phyloP scores from a whole-genome alignment of 1,284 basidiomycete species.

The Chalciporus sp. region DNA sequence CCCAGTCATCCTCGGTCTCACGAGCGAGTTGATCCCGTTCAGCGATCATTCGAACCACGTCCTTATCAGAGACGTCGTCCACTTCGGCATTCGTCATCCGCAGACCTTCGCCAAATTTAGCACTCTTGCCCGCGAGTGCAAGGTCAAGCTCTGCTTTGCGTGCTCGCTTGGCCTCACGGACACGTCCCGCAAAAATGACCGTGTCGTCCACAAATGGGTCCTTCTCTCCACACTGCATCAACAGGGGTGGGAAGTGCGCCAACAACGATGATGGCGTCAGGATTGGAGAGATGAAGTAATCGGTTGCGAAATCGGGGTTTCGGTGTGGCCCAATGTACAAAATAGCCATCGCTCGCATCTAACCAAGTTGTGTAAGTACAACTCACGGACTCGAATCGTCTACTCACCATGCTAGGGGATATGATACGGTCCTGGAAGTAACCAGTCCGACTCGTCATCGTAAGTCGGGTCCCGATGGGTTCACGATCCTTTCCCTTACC shows the following conservation, averaged over 20 bases:
- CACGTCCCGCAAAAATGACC: conserved; percentile 90
- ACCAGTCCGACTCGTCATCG: conserved; percentile 95
- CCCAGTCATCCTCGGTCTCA: conserved; percentile 92
- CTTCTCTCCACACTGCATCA: conserved; percentile 94
- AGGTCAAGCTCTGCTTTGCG: conserved; percentile 71
- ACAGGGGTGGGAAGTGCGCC: conserved; percentile 90
- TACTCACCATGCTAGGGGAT: conserved; percentile 85
- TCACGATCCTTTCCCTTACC: conserved; percentile 42
- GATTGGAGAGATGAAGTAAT: conserved; percentile 95
- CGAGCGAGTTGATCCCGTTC: conserved; percentile 61
- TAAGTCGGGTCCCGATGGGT: conserved; percentile 82
- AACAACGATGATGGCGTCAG: conserved; percentile 83
- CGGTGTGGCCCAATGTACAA: conserved; percentile 92
- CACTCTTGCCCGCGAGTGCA: conserved; percentile 55
- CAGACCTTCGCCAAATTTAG: conserved; percentile 56
- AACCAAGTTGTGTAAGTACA: conserved; percentile 14
- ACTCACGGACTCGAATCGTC: neutral
- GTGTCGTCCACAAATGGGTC: conserved; percentile 97
- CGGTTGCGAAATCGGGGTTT: conserved; percentile 91
- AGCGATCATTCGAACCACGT: conserved; percentile 45
- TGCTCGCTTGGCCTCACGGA: conserved; percentile 88
- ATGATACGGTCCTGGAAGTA: conserved; percentile 94
- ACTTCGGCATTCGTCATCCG: conserved; percentile 42
- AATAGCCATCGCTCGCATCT: conserved; percentile 99
- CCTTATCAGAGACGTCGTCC: conserved; percentile 33